These are phyloP conservation scores for Strombidium stylifer DNA, from an alignment of 73 alveolate genomes.

Conservation along the genomic window DNA sequence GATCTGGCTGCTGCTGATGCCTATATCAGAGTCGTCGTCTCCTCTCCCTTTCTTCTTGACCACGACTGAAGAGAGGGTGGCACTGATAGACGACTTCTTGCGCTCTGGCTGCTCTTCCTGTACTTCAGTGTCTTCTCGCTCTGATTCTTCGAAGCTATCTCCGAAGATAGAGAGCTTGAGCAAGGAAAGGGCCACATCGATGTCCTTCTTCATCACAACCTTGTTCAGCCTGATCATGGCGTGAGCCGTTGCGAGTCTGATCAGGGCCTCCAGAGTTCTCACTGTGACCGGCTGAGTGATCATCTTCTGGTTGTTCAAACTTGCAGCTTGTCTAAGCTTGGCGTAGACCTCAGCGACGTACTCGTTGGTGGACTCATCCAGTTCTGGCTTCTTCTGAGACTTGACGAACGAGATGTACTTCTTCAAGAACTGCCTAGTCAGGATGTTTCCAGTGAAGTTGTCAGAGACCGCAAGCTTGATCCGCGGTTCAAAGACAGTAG, in stretches of 20 bases:
- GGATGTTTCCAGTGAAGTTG: slow-evolving; percentile 48
- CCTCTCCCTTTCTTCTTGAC: no score
- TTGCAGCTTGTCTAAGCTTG: slow-evolving; percentile 77
- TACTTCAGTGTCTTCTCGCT: no score
- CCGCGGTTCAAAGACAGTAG: slow-evolving; percentile 64
- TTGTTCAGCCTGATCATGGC: slow-evolving; percentile 91
- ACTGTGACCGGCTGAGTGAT: slow-evolving; percentile 89
- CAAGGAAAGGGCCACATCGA: slow-evolving; percentile 89
- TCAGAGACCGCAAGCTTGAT: slow-evolving; percentile 27
- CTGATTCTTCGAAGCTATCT: no score
- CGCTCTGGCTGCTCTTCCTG: no score
- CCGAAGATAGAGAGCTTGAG: no score
- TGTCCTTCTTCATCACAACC: slow-evolving; percentile 80
- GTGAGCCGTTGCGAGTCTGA: slow-evolving; percentile 94
- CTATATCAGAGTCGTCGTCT: no score
- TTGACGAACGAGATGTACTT: slow-evolving; percentile 92
- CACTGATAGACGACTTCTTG: no score
- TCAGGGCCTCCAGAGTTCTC: slow-evolving; percentile 96
- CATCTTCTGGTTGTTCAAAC: slow-evolving; percentile 60
- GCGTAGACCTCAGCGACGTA: slow-evolving; percentile 83
- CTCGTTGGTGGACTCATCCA: slow-evolving; percentile 78
- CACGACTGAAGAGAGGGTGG: no score
- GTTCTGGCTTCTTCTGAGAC: slow-evolving; percentile 69
- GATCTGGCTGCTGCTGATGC: no score
- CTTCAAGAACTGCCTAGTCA: slow-evolving; percentile 85